phyloP scores from a whole-genome alignment of 495 filamentous ascomycete species.

The Xeromyces bisporus region DNA sequence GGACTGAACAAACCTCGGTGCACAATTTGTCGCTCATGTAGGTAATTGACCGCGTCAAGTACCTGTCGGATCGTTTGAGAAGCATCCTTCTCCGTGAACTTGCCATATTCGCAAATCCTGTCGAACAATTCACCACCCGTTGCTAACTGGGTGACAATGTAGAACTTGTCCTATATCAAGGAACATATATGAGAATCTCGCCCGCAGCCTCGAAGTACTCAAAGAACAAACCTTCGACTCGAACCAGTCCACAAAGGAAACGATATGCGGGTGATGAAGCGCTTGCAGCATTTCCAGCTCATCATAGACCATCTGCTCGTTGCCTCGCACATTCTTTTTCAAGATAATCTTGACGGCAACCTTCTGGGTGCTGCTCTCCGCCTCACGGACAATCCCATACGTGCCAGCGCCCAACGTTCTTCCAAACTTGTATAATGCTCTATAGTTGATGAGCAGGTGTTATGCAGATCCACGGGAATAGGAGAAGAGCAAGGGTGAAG shows the following conservation, averaged over 20 bases:
- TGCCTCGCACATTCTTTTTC: conserved; percentile 97
- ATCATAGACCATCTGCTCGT: conserved; percentile 97
- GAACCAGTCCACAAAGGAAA: conserved; percentile 98
- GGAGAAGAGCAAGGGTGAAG: conserved; percentile 1
- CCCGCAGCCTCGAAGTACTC: background rate
- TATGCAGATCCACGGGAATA: background rate
- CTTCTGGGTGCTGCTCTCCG: conserved; percentile 61
- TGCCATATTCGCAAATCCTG: conserved; percentile 92
- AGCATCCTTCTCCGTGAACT: conserved; percentile 98
- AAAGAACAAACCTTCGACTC: conserved; percentile 52
- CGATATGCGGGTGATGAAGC: conserved; percentile 88
- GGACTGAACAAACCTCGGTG: conserved; percentile 51
- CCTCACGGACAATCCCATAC: conserved; percentile 96
- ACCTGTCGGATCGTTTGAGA: conserved; percentile 94
- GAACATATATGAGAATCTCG: conserved; percentile 2
- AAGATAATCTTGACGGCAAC: conserved; percentile 98
- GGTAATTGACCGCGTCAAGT: conserved; percentile 82
- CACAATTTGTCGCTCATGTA: conserved; percentile 89
- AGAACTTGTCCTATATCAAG: conserved; percentile 82
- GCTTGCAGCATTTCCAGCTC: conserved; percentile 83
- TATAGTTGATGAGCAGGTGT: conserved; percentile 16
- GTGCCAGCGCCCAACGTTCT: conserved; percentile 90
- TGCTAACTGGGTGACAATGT: conserved; percentile 95
- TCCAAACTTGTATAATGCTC: conserved; percentile 78
- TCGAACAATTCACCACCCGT: conserved; percentile 96